phyloP scores from a whole-genome alignment of 805 yeast genomes.

The Huiozyma sinensis region DNA sequence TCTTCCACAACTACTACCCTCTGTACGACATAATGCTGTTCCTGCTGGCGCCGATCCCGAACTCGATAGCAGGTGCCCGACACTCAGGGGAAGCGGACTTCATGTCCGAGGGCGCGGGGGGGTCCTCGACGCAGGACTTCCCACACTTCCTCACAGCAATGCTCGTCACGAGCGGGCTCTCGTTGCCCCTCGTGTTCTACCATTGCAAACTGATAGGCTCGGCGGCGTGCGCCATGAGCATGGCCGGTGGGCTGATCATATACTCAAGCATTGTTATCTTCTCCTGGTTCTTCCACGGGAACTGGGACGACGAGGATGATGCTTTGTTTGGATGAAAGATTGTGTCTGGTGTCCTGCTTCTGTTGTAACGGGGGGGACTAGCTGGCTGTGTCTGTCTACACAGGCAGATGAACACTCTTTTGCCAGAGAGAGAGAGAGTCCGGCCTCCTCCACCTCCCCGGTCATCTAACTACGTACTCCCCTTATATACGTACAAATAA shows the following conservation, averaged over 20 bases:
- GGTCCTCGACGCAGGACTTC: constrained; percentile 39
- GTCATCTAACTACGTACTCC: no score
- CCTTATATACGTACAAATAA: no score
- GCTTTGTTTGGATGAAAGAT: constrained; percentile 25
- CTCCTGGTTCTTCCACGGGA: constrained; percentile 52
- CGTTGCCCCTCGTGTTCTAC: constrained; percentile 63
- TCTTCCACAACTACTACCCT: constrained; percentile 88
- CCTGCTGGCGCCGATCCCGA: constrained; percentile 63
- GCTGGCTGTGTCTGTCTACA: no score
- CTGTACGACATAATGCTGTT: constrained; percentile 60
- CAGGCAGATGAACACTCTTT: no score
- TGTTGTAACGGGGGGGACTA: no score
- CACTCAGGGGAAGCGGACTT: constrained; percentile 29
- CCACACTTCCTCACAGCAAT: constrained; percentile 75
- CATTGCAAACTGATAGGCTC: constrained; percentile 65
- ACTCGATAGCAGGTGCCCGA: constrained; percentile 43
- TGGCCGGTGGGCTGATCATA: constrained; percentile 74
- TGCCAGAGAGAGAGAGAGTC: no score
- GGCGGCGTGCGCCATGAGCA: constrained; percentile 65
- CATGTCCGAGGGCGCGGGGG: constrained; percentile 38
- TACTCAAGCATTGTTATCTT: constrained; percentile 78
- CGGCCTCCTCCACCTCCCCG: no score
- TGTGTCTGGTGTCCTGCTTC: background rate
- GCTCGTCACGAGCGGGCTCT: constrained; percentile 63
- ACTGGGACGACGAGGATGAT: constrained; percentile 32